These are phyloP conservation scores for Phyllosticta ampelicida DNA, from an alignment of 2,329 filamentous ascomycete species.

Conservation along the genomic window DNA sequence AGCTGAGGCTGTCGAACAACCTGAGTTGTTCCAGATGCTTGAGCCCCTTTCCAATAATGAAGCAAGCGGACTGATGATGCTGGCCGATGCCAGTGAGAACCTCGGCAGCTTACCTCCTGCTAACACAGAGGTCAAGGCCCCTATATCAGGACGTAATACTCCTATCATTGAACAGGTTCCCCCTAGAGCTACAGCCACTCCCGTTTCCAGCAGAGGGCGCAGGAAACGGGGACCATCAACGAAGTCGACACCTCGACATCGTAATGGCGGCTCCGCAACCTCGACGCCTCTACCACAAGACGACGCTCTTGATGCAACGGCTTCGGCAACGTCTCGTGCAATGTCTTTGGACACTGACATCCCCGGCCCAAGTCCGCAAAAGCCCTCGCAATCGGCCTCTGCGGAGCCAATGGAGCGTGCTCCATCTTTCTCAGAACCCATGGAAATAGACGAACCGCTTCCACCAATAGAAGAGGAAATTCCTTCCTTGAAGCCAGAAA, in stretches of 20 bases:
- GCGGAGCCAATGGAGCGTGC: neutral
- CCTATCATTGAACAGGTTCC: neutral
- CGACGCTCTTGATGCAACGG: neutral
- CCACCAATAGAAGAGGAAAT: neutral
- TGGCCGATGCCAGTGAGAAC: conserved; percentile 24
- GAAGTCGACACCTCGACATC: conserved; percentile 3
- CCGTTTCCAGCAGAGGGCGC: conserved; percentile 2
- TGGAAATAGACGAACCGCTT: neutral
- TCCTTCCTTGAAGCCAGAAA: neutral
- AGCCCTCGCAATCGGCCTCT: conserved; percentile 14
- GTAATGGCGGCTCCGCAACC: neutral
- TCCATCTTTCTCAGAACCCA: neutral
- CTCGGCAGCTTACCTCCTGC: neutral
- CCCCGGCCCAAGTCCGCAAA: conserved; percentile 1
- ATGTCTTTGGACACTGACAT: conserved; percentile 8
- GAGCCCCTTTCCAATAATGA: conserved; percentile 31
- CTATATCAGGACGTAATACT: neutral
- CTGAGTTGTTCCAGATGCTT: conserved; percentile 12
- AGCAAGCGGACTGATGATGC: conserved; percentile 29
- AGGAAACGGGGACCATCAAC: conserved; percentile 1
- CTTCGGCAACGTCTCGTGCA: conserved; percentile 5
- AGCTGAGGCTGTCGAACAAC: conserved; percentile 24
- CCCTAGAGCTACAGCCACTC: conserved; percentile 1
- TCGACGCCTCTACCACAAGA: conserved; percentile 3
- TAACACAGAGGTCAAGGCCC: neutral